Evolutionary conservation across 2,329 filamentous ascomycete species (phyloP).

Genomic region (Neopestalotiopsis clavispora): DNA sequence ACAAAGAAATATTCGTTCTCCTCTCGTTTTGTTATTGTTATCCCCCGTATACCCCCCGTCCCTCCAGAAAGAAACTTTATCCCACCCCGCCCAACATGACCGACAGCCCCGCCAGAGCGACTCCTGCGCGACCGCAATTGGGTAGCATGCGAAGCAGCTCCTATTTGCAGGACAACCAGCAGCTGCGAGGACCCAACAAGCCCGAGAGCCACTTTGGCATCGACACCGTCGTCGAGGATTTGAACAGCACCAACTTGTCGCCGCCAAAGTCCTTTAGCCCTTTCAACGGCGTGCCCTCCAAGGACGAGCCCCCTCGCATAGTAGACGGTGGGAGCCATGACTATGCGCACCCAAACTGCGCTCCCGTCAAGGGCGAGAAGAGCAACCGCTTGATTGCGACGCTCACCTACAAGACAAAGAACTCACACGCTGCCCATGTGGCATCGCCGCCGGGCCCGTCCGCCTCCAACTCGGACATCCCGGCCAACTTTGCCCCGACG

Average conservation of each 20-base stretch:
- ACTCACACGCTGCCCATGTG: slow-evolving; percentile 34
- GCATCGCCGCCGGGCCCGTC: slow-evolving; percentile 41
- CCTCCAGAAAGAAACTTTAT: not conserved
- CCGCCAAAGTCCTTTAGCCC: slow-evolving; percentile 48
- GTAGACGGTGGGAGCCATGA: slow-evolving; percentile 67
- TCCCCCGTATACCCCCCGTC: not conserved
- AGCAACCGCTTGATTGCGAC: slow-evolving; percentile 64
- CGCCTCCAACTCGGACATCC: slow-evolving; percentile 47
- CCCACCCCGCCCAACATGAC: slow-evolving; percentile 33
- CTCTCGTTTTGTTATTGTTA: not conserved
- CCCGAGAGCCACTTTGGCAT: slow-evolving; percentile 65
- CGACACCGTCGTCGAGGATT: slow-evolving; percentile 67
- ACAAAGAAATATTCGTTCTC: not conserved
- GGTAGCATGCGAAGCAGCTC: slow-evolving; percentile 63
- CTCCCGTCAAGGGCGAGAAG: slow-evolving; percentile 51
- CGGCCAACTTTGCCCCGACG: slow-evolving; percentile 63
- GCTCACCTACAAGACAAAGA: slow-evolving; percentile 63
- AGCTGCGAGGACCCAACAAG: slow-evolving; percentile 61
- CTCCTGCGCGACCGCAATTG: slow-evolving; percentile 51
- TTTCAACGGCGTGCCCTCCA: slow-evolving; percentile 66
- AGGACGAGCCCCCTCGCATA: slow-evolving; percentile 62
- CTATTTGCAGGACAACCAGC: slow-evolving; percentile 67
- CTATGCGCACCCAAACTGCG: slow-evolving; percentile 68
- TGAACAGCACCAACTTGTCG: slow-evolving; percentile 43
- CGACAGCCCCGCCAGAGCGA: slow-evolving; percentile 26